phyloP scores from a whole-genome alignment of 495 filamentous ascomycete species.

The Aspergillus baeticus region DNA sequence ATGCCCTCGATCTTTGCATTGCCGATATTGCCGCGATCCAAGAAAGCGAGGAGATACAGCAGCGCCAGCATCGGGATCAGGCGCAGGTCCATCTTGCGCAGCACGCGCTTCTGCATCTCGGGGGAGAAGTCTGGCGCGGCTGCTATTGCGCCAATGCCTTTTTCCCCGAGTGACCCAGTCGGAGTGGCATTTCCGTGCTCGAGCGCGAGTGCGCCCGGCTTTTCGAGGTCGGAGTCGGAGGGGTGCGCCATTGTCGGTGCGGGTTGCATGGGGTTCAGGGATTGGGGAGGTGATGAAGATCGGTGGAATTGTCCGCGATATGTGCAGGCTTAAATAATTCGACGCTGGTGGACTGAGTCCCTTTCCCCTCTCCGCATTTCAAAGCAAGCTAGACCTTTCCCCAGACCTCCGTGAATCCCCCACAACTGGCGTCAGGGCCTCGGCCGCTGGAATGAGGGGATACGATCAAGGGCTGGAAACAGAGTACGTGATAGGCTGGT shows the following conservation, averaged over 20 bases:
- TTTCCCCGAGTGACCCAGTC: not conserved
- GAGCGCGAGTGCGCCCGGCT: not conserved
- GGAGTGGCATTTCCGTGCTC: not conserved
- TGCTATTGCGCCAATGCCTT: not conserved
- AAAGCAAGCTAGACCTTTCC: no score
- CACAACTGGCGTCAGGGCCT: no score
- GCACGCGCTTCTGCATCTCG: conserved; percentile 5
- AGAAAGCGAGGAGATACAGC: conserved; percentile 40
- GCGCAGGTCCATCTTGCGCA: conserved; percentile 26
- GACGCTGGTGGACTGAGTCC: no score
- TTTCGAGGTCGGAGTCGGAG: not conserved
- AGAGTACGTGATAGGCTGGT: no score
- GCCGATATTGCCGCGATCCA: conserved; percentile 52
- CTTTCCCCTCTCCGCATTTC: no score
- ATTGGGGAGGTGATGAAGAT: no score
- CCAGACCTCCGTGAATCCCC: no score
- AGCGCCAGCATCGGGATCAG: conserved; percentile 45
- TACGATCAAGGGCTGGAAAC: no score
- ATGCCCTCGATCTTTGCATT: conserved; percentile 59
- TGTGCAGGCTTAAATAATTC: no score
- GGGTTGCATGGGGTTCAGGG: no score
- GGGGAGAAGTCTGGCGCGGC: not conserved
- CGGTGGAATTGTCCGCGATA: no score
- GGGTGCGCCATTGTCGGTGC: not conserved
- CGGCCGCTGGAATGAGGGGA: no score